phyloP scores from a whole-genome alignment of 352 stramenopile genomes.

The Phytophthora pseudosyringae region DNA sequence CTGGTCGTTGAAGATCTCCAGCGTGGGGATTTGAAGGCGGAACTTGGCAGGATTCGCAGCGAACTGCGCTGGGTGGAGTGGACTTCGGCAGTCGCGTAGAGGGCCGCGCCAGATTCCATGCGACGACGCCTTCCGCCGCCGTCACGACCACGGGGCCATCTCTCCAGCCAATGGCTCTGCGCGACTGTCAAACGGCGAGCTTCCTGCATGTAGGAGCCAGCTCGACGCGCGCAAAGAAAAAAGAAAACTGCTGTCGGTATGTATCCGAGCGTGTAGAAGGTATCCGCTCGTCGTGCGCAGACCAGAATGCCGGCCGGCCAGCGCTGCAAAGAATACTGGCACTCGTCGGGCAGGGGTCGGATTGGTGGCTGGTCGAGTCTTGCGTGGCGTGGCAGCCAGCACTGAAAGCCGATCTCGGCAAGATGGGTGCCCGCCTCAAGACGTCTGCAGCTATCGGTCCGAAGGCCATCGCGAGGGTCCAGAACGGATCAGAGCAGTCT shows the following conservation, averaged over 20 bases:
- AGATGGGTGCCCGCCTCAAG: slow-evolving; percentile 15
- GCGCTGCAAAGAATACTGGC: not conserved
- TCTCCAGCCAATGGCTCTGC: slow-evolving; percentile 9
- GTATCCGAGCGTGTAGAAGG: slow-evolving; percentile 20
- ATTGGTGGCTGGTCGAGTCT: slow-evolving; percentile 4
- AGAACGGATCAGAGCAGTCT: slow-evolving; percentile 17
- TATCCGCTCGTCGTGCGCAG: slow-evolving; percentile 1
- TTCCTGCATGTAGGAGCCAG: slow-evolving; percentile 19
- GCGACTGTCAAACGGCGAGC: slow-evolving; percentile 22
- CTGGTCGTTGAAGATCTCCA: slow-evolving; percentile 15
- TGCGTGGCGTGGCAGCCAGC: not conserved
- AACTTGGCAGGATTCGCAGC: not conserved
- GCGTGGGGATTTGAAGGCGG: not conserved
- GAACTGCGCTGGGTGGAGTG: not conserved
- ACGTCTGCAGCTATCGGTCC: slow-evolving; percentile 3
- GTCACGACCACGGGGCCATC: not conserved
- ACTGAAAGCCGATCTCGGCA: slow-evolving; percentile 16
- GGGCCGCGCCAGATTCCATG: not conserved
- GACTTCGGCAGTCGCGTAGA: not conserved
- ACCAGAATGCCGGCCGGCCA: slow-evolving; percentile 11
- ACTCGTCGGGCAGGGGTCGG: slow-evolving; percentile 1
- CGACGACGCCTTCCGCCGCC: not conserved
- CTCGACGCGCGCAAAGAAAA: not conserved
- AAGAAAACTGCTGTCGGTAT: slow-evolving; percentile 27
- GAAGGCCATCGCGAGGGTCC: slow-evolving; percentile 14